Conservation (phyloP, 2,329 filamentous ascomycete species). For the Trichoderma simmonsii region DNA sequence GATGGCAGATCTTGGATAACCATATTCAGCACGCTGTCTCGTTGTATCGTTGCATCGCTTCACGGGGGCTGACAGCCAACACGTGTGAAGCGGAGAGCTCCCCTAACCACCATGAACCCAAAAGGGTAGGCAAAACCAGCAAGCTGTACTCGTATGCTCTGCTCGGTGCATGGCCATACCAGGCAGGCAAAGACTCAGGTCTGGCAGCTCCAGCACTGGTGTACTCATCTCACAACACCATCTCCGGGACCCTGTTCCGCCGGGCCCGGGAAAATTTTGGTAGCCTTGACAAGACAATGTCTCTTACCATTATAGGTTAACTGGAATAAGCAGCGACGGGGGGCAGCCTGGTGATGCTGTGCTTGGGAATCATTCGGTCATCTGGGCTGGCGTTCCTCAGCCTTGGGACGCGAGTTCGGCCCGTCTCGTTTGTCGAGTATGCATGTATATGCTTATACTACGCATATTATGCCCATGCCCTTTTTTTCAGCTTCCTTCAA, state of each 20-base stretch:
- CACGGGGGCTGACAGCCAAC: neutral
- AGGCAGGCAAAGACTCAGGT: neutral
- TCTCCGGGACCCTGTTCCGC: neutral
- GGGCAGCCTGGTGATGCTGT: neutral
- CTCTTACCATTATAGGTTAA: neutral
- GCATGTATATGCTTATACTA: neutral
- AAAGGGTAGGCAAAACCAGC: neutral
- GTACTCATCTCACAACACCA: neutral
- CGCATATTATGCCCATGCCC: neutral
- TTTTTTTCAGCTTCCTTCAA: neutral
- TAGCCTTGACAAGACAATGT: neutral
- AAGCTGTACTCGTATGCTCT: neutral
- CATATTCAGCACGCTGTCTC: constrained; percentile 1
- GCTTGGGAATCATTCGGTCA: neutral
- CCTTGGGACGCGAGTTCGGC: constrained; percentile 14
- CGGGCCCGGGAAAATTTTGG: neutral
- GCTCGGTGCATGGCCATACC: neutral
- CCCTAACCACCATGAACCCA: neutral
- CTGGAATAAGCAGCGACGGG: neutral
- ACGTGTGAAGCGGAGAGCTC: constrained; percentile 13
- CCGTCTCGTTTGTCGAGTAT: constrained; percentile 1
- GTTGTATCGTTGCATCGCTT: constrained; percentile 13
- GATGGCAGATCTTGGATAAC: neutral
- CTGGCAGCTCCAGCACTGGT: neutral
- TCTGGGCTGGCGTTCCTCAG: neutral